phyloP scores from a whole-genome alignment of 2,329 filamentous ascomycete species.

The Trichoderma afroharzianum region DNA sequence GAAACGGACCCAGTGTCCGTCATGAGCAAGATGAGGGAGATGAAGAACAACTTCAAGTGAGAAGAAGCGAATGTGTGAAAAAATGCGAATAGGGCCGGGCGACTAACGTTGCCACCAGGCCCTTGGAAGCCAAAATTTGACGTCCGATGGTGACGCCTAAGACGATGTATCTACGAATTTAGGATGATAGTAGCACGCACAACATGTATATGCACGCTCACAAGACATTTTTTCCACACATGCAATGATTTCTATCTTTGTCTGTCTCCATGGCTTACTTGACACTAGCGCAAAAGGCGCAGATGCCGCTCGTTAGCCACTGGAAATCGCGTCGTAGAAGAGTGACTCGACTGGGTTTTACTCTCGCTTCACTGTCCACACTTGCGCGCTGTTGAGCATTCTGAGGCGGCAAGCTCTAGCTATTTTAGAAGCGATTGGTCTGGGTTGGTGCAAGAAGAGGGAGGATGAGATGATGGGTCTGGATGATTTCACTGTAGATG shows the following conservation, averaged over 20 bases:
- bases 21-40: slow-evolving; percentile 79
- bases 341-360: slow-evolving; percentile 34
- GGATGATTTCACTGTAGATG: neutral
- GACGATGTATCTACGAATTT: neutral
- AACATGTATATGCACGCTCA: neutral
- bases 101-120: slow-evolving; percentile 23
- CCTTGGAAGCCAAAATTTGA: slow-evolving; percentile 24
- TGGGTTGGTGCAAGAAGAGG: neutral
- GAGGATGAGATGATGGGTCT: neutral
- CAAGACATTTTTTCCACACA: neutral
- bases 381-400: slow-evolving; percentile 54
- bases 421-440: slow-evolving; percentile 52
- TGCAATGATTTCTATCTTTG: neutral
- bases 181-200: neutral
- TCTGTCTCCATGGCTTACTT: slow-evolving; percentile 38
- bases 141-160: neutral
- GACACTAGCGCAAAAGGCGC: slow-evolving; percentile 26
- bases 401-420: slow-evolving; percentile 64
- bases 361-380: slow-evolving; percentile 69
- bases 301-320: slow-evolving; percentile 30
- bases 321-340: slow-evolving; percentile 27
- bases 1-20: slow-evolving; percentile 77
- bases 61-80: slow-evolving; percentile 24
- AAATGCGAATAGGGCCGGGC: neutral
- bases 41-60: slow-evolving; percentile 79